Conservation (phyloP, 202 grass and related monocot genomes). For the Elaeis oleifera region DNA sequence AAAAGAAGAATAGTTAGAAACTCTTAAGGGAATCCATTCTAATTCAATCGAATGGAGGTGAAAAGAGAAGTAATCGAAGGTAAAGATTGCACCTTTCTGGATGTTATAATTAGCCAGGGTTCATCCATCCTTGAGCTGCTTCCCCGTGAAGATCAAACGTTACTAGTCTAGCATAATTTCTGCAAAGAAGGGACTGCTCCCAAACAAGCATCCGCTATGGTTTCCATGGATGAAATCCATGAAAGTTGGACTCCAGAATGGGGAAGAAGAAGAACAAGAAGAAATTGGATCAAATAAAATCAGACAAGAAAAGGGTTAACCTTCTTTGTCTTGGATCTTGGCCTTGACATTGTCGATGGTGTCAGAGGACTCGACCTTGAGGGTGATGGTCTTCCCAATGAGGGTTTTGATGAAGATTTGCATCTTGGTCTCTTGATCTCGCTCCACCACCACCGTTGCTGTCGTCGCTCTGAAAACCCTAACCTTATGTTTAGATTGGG, state of each 20-base stretch:
- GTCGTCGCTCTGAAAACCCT: too few species aligned
- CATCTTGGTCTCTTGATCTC: background rate
- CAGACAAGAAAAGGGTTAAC: too few species aligned
- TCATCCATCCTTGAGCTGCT: conserved; percentile 12
- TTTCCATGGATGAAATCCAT: background rate
- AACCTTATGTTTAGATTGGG: too few species aligned
- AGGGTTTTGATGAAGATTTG: conserved; percentile 23
- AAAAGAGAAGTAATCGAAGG: background rate
- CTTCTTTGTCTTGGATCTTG: background rate
- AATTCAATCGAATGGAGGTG: conserved; percentile 1
- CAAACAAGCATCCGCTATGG: background rate
- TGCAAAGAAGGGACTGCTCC: background rate
- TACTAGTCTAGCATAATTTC: conserved; percentile 5
- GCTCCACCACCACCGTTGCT: background rate
- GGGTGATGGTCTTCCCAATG: background rate
- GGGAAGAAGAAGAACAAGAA: background rate
- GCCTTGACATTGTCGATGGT: too few species aligned
- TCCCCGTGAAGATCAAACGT: conserved; percentile 8
- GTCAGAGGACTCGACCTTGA: too few species aligned
- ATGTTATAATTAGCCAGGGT: conserved; percentile 12
- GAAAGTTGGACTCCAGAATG: background rate
- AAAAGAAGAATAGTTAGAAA: background rate
- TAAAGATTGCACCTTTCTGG: conserved; percentile 1
- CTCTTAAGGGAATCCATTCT: background rate
- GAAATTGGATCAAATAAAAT: background rate